Conservation (phyloP, 352 stramenopile species). For the Pythium phragmiticola region DNA sequence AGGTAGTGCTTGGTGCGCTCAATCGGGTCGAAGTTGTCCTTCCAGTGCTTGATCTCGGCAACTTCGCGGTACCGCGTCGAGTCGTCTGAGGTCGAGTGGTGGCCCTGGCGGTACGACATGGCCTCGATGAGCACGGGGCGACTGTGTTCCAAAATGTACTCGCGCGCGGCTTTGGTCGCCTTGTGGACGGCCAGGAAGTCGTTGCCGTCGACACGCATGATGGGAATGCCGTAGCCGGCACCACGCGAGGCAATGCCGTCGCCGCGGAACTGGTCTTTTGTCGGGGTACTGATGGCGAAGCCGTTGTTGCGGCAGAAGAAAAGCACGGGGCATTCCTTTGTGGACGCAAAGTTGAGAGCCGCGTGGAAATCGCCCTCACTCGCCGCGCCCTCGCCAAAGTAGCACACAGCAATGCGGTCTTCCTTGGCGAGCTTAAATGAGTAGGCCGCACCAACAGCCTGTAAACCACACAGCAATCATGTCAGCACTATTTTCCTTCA, state of each 20-base stretch:
- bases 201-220: constrained; percentile 98
- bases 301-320: constrained; percentile 99
- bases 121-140: constrained; percentile 95
- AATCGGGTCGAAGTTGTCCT: constrained; percentile 89
- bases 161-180: constrained; percentile 87
- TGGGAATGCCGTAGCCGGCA: constrained; percentile 95
- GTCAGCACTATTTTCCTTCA: background rate
- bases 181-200: constrained; percentile 96
- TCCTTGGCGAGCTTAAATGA: constrained; percentile 95
- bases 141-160: constrained; percentile 88
- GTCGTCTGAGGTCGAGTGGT: constrained; percentile 99
- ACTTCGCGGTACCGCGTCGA: constrained; percentile 93
- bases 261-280: constrained; percentile 95
- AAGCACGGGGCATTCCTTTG: constrained; percentile 93
- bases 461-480: background rate
- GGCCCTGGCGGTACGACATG: constrained; percentile 98
- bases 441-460: constrained; percentile 96
- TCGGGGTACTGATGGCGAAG: constrained; percentile 97
- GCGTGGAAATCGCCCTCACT: constrained; percentile 98
- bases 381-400: constrained; percentile 97
- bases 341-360: constrained; percentile 95
- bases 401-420: constrained; percentile 90
- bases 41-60: constrained; percentile 93
- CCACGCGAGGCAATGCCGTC: constrained; percentile 96
- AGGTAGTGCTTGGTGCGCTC: constrained; percentile 92